A percentile compares a stretch with the other conserved stretches of the same genome.
Evolutionary conservation across 192 early-diverging fungal species (phyloP).

Genomic region (Umbelopsis sp.): DNA sequence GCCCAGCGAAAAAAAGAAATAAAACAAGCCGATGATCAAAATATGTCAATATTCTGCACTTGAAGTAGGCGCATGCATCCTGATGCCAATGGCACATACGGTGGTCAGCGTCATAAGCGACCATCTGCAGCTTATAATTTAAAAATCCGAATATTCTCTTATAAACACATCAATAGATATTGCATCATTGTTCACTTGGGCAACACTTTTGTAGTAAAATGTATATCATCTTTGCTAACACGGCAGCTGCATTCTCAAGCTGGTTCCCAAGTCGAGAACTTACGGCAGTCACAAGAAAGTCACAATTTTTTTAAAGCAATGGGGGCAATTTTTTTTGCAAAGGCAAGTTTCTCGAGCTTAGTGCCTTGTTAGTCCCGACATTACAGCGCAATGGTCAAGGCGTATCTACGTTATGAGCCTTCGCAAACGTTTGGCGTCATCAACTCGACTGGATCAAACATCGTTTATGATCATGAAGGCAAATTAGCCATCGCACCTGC

Average conservation of each 20-base stretch:
- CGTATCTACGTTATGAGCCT: constrained; percentile 85
- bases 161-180: no score
- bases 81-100: no score
- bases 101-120: no score
- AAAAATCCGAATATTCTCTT: no score
- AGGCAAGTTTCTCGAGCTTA: neutral
- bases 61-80: no score
- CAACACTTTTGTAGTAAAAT: no score
- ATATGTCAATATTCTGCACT: no score
- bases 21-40: neutral
- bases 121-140: no score
- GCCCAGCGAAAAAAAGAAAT: neutral
- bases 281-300: constrained; percentile 1
- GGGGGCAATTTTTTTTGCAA: constrained; percentile 3
- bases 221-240: no score
- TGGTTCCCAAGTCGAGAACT: no score
- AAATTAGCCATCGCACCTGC: constrained; percentile 79
- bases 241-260: no score
- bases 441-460: constrained; percentile 66
- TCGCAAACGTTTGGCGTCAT: constrained; percentile 85
- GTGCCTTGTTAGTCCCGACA: neutral
- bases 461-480: constrained; percentile 69
- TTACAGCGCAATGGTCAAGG: constrained; percentile 62
- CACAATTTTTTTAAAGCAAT: constrained; percentile 6
- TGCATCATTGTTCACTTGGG: no score